A percentile compares a stretch with the other conserved stretches of the same genome.
Conservation (phyloP, 2,329 filamentous ascomycete genomes). For the Monosporascus cannonballus region DNA sequence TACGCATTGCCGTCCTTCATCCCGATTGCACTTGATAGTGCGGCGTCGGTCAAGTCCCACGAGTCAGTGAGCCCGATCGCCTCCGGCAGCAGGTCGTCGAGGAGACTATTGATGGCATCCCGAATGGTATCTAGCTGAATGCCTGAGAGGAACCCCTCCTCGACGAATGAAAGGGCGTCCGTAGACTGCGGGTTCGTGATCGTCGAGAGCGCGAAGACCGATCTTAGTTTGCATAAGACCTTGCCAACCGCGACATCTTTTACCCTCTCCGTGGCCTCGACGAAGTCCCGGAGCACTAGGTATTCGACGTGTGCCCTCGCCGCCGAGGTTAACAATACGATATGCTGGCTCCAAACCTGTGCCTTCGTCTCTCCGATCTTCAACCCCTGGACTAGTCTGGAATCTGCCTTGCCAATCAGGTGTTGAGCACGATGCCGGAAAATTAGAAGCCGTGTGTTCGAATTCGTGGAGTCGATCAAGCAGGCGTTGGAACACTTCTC, state of each 20-base stretch:
- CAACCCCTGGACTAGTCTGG: constrained; percentile 4
- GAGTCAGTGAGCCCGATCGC: constrained; percentile 18
- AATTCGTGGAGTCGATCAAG: constrained; percentile 13
- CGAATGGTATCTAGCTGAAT: constrained; percentile 12
- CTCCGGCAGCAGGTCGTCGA: constrained; percentile 16
- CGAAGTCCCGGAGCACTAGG: constrained; percentile 17
- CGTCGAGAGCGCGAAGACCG: constrained; percentile 13
- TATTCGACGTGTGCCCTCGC: constrained; percentile 22
- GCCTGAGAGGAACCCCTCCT: constrained; percentile 13
- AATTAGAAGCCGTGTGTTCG: constrained; percentile 14
- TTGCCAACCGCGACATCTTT: constrained; percentile 1
- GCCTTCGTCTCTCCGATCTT: constrained; percentile 2
- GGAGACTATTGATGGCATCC: constrained; percentile 6
- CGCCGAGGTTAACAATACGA: constrained; percentile 20
- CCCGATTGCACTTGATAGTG: constrained; percentile 15
- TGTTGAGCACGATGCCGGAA: constrained; percentile 19
- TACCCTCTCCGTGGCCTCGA: constrained; percentile 3
- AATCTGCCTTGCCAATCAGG: constrained; percentile 5
- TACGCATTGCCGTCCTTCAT: constrained; percentile 17
- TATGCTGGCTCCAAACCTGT: constrained; percentile 22
- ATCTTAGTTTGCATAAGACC: constrained; percentile 9
- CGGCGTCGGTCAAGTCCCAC: constrained; percentile 18
- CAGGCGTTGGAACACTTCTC: constrained; percentile 5
- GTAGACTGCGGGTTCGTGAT: constrained; percentile 18
- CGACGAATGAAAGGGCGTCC: constrained; percentile 21